These are phyloP conservation scores for Trichocladium antarcticum DNA, from an alignment of 495 filamentous ascomycete species.

Conservation along the genomic window DNA sequence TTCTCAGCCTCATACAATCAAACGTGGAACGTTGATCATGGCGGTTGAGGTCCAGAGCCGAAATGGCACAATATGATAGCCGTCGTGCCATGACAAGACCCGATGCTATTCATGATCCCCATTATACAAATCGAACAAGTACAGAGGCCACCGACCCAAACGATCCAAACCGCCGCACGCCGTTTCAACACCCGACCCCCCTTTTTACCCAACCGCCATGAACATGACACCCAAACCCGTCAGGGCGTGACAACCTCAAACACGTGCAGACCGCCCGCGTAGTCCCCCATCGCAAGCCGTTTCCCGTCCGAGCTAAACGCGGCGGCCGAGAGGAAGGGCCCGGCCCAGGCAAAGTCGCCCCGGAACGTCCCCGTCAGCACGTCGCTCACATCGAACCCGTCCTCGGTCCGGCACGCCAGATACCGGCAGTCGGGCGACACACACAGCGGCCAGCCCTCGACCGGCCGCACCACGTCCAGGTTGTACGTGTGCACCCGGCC, in stretches of 20 bases:
- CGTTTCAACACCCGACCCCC: no score
- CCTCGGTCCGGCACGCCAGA: constrained; percentile 22
- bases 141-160: no score
- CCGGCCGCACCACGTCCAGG: constrained; percentile 8
- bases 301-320: constrained; percentile 8
- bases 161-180: no score
- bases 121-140: no score
- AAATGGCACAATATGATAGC: no score
- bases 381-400: constrained; percentile 23
- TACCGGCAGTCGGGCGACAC: constrained; percentile 23
- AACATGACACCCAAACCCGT: no score
- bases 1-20: no score
- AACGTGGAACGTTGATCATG: no score
- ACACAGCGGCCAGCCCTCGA: constrained; percentile 25
- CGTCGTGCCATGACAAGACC: no score
- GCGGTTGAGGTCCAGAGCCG: no score
- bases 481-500: constrained; percentile 16
- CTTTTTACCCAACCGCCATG: no score
- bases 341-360: constrained; percentile 7
- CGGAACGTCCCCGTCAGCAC: constrained; percentile 17
- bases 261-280: background rate
- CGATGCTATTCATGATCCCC: no score
- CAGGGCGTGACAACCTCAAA: constrained; percentile 9
- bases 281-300: constrained; percentile 11
- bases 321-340: constrained; percentile 3